Evolutionary conservation across 2,329 filamentous ascomycete species (phyloP).

Genomic region (Parascedosporium putredinis): DNA sequence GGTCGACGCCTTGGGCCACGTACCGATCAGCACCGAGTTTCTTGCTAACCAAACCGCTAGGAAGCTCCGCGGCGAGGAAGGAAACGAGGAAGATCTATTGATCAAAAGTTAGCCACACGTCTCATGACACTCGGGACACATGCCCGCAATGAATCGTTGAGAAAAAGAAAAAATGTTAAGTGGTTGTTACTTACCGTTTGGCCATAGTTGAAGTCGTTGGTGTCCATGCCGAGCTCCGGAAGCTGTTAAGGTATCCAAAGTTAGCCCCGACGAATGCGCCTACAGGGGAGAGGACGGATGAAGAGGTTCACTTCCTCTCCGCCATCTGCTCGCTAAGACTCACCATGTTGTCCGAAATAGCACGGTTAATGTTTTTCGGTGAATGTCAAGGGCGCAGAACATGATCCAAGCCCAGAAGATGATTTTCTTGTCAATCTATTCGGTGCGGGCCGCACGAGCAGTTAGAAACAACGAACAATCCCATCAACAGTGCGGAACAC

Average conservation of each 20-base stretch:
- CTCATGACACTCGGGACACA: no score
- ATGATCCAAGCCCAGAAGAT: slow-evolving; percentile 27
- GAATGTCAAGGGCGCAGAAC: slow-evolving; percentile 35
- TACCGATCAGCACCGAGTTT: slow-evolving; percentile 33
- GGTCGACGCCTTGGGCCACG: no score
- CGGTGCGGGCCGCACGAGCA: background rate
- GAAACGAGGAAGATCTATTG: slow-evolving; percentile 29
- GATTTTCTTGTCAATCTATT: slow-evolving; percentile 11
- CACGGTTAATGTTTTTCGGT: slow-evolving; percentile 36
- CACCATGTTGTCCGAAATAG: slow-evolving; percentile 28
- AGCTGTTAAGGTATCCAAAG: slow-evolving; percentile 17
- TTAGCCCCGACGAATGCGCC: no score
- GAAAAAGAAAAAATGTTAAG: no score
- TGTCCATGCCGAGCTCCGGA: slow-evolving; percentile 28
- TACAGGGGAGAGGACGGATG: no score
- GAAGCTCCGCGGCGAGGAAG: slow-evolving; percentile 37
- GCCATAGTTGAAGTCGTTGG: slow-evolving; percentile 35
- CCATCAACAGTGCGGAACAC: background rate
- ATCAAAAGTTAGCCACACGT: background rate
- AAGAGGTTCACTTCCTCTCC: background rate
- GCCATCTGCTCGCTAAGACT: slow-evolving; percentile 6
- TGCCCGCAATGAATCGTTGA: no score
- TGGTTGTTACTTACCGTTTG: slow-evolving; percentile 20
- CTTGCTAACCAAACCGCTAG: slow-evolving; percentile 39
- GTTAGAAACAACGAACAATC: slow-evolving; percentile 12